Percentiles rank a stretch among this genome's conserved stretches.
phyloP scores from a whole-genome alignment of 2,329 filamentous ascomycete species.

The Penicillium concentricum region DNA sequence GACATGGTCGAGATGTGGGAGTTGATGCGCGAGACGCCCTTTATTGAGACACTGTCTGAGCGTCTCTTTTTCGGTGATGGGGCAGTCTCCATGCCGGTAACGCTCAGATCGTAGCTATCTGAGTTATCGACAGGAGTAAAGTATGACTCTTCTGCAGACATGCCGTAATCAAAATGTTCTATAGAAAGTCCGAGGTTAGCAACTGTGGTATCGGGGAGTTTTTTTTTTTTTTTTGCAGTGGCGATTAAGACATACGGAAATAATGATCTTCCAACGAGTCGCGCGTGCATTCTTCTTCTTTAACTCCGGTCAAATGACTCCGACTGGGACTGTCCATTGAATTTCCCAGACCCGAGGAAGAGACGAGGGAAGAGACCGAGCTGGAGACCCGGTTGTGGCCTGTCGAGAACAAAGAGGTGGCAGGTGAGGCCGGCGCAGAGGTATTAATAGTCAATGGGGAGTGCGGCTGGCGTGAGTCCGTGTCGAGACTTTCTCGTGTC shows the following conservation, averaged over 20 bases:
- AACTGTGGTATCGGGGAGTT: background rate
- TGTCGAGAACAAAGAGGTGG: slow-evolving; percentile 41
- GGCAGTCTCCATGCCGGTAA: slow-evolving; percentile 61
- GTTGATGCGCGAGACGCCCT: slow-evolving; percentile 63
- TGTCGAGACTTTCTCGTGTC: slow-evolving; percentile 31
- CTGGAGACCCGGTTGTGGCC: slow-evolving; percentile 52
- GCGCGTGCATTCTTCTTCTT: slow-evolving; percentile 75
- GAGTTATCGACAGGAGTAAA: slow-evolving; percentile 30
- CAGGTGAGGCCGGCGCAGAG: slow-evolving; percentile 41
- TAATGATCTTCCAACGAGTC: slow-evolving; percentile 62
- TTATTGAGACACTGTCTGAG: slow-evolving; percentile 49
- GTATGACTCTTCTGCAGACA: slow-evolving; percentile 32
- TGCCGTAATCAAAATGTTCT: slow-evolving; percentile 40
- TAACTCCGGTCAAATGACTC: slow-evolving; percentile 72
- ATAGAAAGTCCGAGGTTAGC: background rate
- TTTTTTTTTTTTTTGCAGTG: background rate
- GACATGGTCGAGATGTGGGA: slow-evolving; percentile 74
- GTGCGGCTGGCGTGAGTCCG: slow-evolving; percentile 24
- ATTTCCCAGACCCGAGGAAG: slow-evolving; percentile 55
- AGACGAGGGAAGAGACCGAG: slow-evolving; percentile 72
- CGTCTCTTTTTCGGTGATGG: slow-evolving; percentile 56
- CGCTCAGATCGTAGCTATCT: slow-evolving; percentile 53
- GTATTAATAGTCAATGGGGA: slow-evolving; percentile 36
- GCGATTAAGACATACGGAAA: slow-evolving; percentile 62
- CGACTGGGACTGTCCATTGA: slow-evolving; percentile 57